A percentile compares a stretch with the other conserved stretches of the same genome.
These are phyloP conservation scores for Colletotrichum melonis DNA, from an alignment of 2,329 filamentous ascomycete genomes.

Conservation along the genomic window DNA sequence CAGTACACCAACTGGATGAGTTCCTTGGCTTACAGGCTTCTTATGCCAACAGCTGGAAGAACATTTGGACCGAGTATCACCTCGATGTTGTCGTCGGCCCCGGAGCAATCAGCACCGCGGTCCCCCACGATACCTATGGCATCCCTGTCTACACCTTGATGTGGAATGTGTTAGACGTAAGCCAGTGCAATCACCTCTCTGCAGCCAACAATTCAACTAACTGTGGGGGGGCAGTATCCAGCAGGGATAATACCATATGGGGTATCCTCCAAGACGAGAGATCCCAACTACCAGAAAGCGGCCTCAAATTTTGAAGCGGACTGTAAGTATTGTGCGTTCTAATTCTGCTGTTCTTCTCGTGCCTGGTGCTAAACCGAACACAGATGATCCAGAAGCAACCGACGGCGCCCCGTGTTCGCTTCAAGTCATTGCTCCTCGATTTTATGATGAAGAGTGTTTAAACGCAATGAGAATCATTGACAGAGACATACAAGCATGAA, in stretches of 20 bases:
- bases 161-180: conserved; percentile 63
- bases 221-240: conserved; percentile 52
- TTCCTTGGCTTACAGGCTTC: conserved; percentile 49
- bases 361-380: not conserved
- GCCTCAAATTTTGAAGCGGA: conserved; percentile 44
- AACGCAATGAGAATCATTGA: conserved; percentile 45
- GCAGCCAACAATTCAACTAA: not conserved
- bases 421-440: conserved; percentile 56
- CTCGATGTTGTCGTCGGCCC: conserved; percentile 64
- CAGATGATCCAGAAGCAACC: conserved; percentile 52
- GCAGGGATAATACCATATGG: conserved; percentile 60
- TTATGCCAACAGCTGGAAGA: conserved; percentile 53
- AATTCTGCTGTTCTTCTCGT: not conserved
- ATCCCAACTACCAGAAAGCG: conserved; percentile 45
- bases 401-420: conserved; percentile 58
- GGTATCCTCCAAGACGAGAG: conserved; percentile 52
- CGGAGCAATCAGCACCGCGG: conserved; percentile 61
- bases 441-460: conserved; percentile 60
- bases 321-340: conserved; percentile 42
- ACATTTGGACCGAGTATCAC: conserved; percentile 51
- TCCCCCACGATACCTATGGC: conserved; percentile 62
- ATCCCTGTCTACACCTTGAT: conserved; percentile 58
- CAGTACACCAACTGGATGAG: conserved; percentile 52
- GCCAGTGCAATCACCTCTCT: conserved; percentile 37
- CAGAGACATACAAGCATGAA: conserved; percentile 9